Percentiles rank a stretch among this genome's conserved stretches.
These are phyloP conservation scores for Boletus rubroflammeus DNA, from an alignment of 768 basidiomycete species.

Conservation along the genomic window DNA sequence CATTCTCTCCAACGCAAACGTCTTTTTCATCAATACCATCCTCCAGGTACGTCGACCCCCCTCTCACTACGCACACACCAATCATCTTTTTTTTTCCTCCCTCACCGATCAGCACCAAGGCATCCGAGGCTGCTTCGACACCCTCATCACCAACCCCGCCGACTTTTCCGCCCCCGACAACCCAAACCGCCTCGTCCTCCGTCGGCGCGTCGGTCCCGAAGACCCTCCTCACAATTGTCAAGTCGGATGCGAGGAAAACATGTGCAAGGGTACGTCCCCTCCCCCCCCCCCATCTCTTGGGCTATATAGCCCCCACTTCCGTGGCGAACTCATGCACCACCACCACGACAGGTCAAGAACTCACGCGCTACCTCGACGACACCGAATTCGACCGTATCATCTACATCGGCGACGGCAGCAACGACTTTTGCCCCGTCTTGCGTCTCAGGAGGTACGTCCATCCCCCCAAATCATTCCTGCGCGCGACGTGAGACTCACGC, in stretches of 20 bases:
- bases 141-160: slow-evolving; percentile 92
- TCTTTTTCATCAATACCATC: slow-evolving; percentile 87
- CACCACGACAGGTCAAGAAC: slow-evolving; percentile 71
- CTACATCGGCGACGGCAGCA: slow-evolving; percentile 92
- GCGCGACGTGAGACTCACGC: background rate
- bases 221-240: slow-evolving; percentile 80
- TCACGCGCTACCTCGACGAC: slow-evolving; percentile 71
- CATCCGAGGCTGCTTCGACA: slow-evolving; percentile 67
- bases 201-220: slow-evolving; percentile 68
- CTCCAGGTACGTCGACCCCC: slow-evolving; percentile 52
- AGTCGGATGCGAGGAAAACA: slow-evolving; percentile 90
- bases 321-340: background rate
- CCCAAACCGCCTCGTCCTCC: slow-evolving; percentile 67
- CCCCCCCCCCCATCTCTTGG: too few relatives aligned
- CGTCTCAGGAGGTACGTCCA: slow-evolving; percentile 61
- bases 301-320: background rate
- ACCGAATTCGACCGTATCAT: slow-evolving; percentile 70
- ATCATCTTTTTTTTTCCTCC: background rate
- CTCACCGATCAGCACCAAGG: slow-evolving; percentile 56
- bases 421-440: slow-evolving; percentile 93
- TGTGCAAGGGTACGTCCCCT: slow-evolving; percentile 84
- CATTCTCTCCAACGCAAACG: slow-evolving; percentile 92
- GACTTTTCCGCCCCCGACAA: slow-evolving; percentile 63
- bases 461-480: background rate
- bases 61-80: background rate